Conservation (phyloP, 805 yeast genomes). For the Pichia deserticola region DNA sequence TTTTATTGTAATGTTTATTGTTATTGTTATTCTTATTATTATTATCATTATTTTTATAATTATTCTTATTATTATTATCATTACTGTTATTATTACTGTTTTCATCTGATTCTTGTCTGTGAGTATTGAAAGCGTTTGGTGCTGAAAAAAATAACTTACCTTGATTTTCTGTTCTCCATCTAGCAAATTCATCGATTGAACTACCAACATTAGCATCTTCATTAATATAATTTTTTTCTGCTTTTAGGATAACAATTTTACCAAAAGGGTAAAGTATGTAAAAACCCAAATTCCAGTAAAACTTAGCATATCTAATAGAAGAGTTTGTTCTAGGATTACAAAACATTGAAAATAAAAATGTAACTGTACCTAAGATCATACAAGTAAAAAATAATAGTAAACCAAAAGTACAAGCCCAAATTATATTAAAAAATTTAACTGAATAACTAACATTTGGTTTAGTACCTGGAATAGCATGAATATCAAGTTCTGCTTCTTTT, state of each 20-base stretch:
- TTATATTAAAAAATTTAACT: constrained; percentile 57
- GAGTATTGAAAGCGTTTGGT: background rate
- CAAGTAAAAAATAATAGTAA: constrained; percentile 48
- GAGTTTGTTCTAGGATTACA: constrained; percentile 36
- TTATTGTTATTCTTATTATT: background rate
- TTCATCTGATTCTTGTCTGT: constrained; percentile 5
- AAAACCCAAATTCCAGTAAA: constrained; percentile 55
- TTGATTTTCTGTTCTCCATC: constrained; percentile 79
- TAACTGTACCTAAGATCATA: constrained; percentile 39
- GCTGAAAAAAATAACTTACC: constrained; percentile 75
- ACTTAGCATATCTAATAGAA: constrained; percentile 55
- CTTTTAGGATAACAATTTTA: constrained; percentile 67
- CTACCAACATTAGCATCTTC: constrained; percentile 91
- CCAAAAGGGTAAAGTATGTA: constrained; percentile 87
- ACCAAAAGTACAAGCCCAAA: constrained; percentile 77
- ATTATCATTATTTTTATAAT: background rate
- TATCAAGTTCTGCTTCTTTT: constrained; percentile 84
- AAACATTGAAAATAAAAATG: constrained; percentile 37
- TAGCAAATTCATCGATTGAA: constrained; percentile 71
- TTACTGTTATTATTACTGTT: background rate
- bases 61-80: background rate
- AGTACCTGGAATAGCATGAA: constrained; percentile 61
- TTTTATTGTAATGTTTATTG: background rate
- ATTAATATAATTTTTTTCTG: constrained; percentile 70
- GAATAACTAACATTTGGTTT: constrained; percentile 44